These are phyloP conservation scores for Leccinum solheimii DNA, from an alignment of 1,284 basidiomycete genomes.

Conservation along the genomic window DNA sequence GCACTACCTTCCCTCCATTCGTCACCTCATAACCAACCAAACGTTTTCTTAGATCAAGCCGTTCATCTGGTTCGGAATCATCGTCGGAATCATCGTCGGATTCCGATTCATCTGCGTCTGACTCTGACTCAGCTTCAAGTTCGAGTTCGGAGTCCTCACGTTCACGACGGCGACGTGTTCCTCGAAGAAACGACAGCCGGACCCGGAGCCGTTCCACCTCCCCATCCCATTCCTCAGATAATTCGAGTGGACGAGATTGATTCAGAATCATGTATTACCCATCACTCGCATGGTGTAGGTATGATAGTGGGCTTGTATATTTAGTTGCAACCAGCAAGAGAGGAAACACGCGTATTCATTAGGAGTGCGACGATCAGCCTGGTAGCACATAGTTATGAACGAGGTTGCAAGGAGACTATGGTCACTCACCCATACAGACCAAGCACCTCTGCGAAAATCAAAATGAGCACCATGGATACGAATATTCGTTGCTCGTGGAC, in stretches of 20 bases:
- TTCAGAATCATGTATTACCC: constrained; percentile 10
- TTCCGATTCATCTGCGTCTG: constrained; percentile 33
- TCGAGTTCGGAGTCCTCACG: constrained; percentile 36
- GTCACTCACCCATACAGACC: constrained; percentile 77
- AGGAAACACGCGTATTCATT: constrained; percentile 72
- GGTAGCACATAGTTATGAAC: neutral
- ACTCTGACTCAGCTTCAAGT: constrained; percentile 39
- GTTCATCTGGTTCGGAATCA: constrained; percentile 29
- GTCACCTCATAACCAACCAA: neutral
- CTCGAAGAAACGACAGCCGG: constrained; percentile 32
- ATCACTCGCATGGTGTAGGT: constrained; percentile 15
- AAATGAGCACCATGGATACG: constrained; percentile 86
- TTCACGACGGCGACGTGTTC: constrained; percentile 48
- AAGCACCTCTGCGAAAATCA: constrained; percentile 94
- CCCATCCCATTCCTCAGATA: constrained; percentile 19
- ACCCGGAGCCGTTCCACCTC: constrained; percentile 22
- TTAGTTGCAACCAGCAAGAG: constrained; percentile 30
- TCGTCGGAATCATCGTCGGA: constrained; percentile 30
- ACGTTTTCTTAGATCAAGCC: constrained; percentile 22
- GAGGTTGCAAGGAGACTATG: neutral
- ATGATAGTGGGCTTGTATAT: constrained; percentile 13
- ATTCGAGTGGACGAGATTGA: constrained; percentile 17
- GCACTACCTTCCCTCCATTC: constrained; percentile 14
- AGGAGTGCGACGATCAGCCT: constrained; percentile 87
- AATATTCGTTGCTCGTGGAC: constrained; percentile 89